These are phyloP conservation scores for Amylostereum chailletii DNA, from an alignment of 1,284 basidiomycete species.

Conservation along the genomic window DNA sequence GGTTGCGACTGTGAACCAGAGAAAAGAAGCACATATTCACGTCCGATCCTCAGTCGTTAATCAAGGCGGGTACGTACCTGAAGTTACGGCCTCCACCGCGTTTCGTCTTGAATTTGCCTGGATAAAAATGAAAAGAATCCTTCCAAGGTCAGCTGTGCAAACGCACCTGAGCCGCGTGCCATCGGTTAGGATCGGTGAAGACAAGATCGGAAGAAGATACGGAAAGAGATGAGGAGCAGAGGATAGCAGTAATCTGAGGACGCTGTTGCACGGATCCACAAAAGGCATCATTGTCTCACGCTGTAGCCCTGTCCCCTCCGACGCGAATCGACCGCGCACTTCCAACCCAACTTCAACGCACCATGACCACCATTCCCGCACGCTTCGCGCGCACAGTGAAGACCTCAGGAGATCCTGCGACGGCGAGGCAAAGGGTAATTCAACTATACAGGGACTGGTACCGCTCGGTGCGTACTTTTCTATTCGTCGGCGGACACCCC, in stretches of 20 bases:
- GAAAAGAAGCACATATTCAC: conserved; percentile 1
- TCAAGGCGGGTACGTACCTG: conserved; percentile 34
- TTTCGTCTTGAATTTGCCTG: conserved; percentile 78
- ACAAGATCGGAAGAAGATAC: neutral
- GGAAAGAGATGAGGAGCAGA: neutral
- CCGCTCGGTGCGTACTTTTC: conserved; percentile 56
- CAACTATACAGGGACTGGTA: conserved; percentile 91
- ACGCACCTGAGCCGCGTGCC: conserved; percentile 49
- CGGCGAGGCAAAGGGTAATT: conserved; percentile 66
- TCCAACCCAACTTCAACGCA: conserved; percentile 12
- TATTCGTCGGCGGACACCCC: conserved; percentile 1
- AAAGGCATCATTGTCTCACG: neutral
- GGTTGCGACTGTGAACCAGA: conserved; percentile 37
- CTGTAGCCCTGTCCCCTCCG: too few species aligned
- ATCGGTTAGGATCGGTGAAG: conserved; percentile 23
- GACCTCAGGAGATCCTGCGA: conserved; percentile 49
- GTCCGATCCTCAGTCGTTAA: neutral
- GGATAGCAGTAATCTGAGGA: neutral
- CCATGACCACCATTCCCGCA: conserved; percentile 86
- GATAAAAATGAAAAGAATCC: neutral
- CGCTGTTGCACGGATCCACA: neutral
- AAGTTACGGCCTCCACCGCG: conserved; percentile 82
- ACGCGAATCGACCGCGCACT: too few species aligned
- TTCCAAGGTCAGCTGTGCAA: neutral
- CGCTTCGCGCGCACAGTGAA: conserved; percentile 73